These are phyloP conservation scores for Musa acuminata DNA, from an alignment of 176 grass and related monocot species.

Conservation along the genomic window DNA sequence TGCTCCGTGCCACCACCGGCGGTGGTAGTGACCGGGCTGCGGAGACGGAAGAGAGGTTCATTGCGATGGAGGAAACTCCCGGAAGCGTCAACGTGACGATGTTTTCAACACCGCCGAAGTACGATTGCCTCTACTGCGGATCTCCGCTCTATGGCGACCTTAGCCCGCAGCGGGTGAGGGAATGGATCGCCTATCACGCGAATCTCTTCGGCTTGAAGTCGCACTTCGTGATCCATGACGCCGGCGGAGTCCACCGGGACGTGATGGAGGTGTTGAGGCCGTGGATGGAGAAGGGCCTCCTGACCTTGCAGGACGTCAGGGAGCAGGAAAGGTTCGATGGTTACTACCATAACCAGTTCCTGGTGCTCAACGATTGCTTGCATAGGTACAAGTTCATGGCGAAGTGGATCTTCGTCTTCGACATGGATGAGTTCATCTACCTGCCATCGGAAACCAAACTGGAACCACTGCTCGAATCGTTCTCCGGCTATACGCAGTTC, in stretches of 20 bases:
- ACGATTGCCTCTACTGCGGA: constrained; percentile 86
- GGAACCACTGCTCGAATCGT: constrained; percentile 33
- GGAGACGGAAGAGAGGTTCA: constrained; percentile 45
- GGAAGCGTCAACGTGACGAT: constrained; percentile 47
- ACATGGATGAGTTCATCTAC: constrained; percentile 77
- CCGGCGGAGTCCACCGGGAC: constrained; percentile 51
- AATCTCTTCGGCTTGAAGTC: constrained; percentile 53
- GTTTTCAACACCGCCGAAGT: constrained; percentile 40
- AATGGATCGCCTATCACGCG: constrained; percentile 84
- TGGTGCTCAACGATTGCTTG: constrained; percentile 86
- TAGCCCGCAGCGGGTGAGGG: constrained; percentile 54
- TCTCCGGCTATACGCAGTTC: constrained; percentile 61
- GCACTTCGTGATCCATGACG: constrained; percentile 78
- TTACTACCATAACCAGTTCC: constrained; percentile 87
- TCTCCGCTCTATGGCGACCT: constrained; percentile 79
- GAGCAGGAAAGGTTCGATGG: constrained; percentile 68
- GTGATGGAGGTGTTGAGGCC: constrained; percentile 59
- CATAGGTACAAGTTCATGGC: constrained; percentile 64
- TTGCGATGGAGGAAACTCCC: constrained; percentile 52
- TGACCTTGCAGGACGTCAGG: constrained; percentile 60
- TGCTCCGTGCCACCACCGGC: constrained; percentile 58
- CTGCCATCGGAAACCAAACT: constrained; percentile 35
- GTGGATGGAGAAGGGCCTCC: constrained; percentile 47
- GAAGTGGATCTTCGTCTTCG: constrained; percentile 89
- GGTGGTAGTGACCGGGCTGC: constrained; percentile 40